Evolutionary conservation across 495 filamentous ascomycete species (phyloP), one percentile per base, ranked within the genome.

Genomic region (Neurospora sp.): DNA sequence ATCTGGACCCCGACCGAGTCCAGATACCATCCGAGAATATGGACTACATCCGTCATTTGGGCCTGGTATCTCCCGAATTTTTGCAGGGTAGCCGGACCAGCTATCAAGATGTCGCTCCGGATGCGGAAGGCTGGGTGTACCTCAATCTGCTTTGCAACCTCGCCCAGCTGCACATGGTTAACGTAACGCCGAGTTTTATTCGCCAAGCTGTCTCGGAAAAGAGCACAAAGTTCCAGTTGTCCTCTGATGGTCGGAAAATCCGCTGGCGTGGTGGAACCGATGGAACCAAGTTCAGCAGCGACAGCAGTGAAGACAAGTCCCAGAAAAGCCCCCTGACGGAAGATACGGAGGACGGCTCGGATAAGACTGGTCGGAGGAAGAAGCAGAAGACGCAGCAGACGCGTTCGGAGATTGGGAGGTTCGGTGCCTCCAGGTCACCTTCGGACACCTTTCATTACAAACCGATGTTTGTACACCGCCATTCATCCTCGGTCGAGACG

Each of bases 131-230:
- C 18, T 95, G 92, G 92, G 88, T 95, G 14, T 94, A 93, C 77
- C 86, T 95, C n/a, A 94, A 94, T 76, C 83, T 95, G 20, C 85
- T 95, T 39, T 90, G 88, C 79, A 93, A 92, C 81, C 88, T 95
- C 84, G 92, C 92, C 3, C 92, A 95, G 80, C 83, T 95, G 27
- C 91, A 93, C 78, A 93, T 91, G 3, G 84, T 93, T 73, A 93
- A 91, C 76, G 92, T 95, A 35, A 93, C 92, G 0, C 84, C 88
- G 3, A 88, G 90, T 39, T 93, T 93, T 75, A 89, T 95, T 72
- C 86, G 90, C 74, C 85, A 87, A 49, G 91, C 93, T 16, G 84
- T 95, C 14, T 78, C 80, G 12, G 88, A 90, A 66, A 86, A 86
- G 76, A 93, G 92, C 79, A 80, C 84, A 35, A 91, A 89, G 76